Evolutionary conservation across 2,329 filamentous ascomycete genomes (phyloP).

Genomic region (Neonectria magnoliae): DNA sequence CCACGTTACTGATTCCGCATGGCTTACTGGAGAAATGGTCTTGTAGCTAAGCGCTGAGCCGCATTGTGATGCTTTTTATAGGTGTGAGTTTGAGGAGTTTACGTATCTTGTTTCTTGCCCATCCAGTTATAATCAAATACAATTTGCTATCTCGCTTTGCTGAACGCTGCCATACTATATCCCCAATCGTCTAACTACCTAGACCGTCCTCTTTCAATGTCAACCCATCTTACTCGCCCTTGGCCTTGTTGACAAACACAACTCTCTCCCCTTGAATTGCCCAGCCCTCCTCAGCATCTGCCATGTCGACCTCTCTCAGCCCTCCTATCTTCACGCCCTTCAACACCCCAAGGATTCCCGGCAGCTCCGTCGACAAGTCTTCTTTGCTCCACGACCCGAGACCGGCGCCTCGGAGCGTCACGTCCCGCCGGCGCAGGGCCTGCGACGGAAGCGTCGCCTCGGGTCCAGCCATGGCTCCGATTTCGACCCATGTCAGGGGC

Average conservation of each 20-base stretch:
- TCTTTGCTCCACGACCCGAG: conserved; percentile 52
- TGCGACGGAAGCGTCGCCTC: conserved; percentile 53
- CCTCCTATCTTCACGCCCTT: background rate
- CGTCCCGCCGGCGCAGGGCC: conserved; percentile 58
- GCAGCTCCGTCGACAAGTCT: background rate
- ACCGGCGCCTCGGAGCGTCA: conserved; percentile 58
- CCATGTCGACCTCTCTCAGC: background rate
- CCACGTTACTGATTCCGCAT: background rate
- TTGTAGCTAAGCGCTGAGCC: background rate
- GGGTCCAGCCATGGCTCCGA: conserved; percentile 56
- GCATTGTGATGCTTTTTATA: background rate
- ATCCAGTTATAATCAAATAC: background rate
- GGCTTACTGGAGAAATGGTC: background rate
- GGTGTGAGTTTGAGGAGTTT: background rate
- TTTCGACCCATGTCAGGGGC: conserved; percentile 62
- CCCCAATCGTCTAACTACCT: too few relatives aligned
- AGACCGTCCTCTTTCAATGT: background rate
- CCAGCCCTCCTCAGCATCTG: background rate
- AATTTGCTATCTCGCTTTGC: background rate
- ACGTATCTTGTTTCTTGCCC: background rate
- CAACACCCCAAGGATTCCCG: background rate
- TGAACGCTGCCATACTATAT: background rate
- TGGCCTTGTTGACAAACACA: background rate
- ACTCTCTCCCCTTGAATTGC: background rate
- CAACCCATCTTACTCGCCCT: background rate